phyloP scores from a whole-genome alignment of 164 flowering plant species.

The Hamamelis virginiana region DNA sequence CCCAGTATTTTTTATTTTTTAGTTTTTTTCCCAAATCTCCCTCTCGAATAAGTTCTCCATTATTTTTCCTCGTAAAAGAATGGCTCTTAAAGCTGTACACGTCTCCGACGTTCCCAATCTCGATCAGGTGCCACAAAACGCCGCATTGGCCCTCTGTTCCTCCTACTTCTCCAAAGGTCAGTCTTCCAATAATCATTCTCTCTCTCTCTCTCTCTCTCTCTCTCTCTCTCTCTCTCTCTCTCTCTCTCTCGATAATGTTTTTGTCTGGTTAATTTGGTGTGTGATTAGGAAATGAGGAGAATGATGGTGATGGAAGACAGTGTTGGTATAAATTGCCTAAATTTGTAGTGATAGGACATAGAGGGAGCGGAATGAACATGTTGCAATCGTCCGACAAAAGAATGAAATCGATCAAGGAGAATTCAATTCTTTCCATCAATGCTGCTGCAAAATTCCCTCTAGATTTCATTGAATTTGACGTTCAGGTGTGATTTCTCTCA shows the following conservation, averaged over 20 bases:
- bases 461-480: conserved; percentile 85
- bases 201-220: neutral
- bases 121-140: conserved; percentile 44
- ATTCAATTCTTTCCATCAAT: conserved; percentile 72
- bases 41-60: too few species aligned
- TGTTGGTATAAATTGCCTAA: conserved; percentile 21
- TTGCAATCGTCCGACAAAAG: conserved; percentile 58
- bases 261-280: neutral
- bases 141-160: conserved; percentile 26
- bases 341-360: conserved; percentile 76
- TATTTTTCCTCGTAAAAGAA: conserved; percentile 8
- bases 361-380: conserved; percentile 86
- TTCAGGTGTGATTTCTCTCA: conserved; percentile 59
- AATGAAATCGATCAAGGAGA: conserved; percentile 71
- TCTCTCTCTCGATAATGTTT: neutral
- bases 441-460: conserved; percentile 49
- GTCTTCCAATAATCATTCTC: neutral
- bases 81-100: conserved; percentile 77
- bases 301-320: neutral
- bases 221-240: neutral
- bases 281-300: neutral
- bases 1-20: too few species aligned
- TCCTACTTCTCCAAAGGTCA: conserved; percentile 29
- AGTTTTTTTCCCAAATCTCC: too few species aligned
- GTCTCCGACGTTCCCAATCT: conserved; percentile 67